These are phyloP conservation scores for Cercospora berteroae DNA, from an alignment of 2,329 filamentous ascomycete genomes.

Conservation along the genomic window DNA sequence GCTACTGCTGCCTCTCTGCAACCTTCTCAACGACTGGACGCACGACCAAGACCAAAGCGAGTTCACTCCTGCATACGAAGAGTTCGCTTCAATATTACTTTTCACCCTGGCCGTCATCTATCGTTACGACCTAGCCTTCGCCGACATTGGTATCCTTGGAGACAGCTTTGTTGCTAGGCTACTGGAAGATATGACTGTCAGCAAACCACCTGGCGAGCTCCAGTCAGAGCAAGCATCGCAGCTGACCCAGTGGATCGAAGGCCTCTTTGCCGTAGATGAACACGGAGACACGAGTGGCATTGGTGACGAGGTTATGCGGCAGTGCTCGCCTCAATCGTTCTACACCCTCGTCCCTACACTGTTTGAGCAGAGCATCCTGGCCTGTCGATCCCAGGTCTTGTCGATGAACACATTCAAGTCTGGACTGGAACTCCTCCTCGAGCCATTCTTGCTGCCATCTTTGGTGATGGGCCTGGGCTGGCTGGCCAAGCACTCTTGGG, in stretches of 20 bases:
- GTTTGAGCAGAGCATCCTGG: slow-evolving; percentile 72
- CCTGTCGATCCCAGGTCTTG: slow-evolving; percentile 63
- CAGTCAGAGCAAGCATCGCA: slow-evolving; percentile 64
- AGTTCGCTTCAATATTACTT: slow-evolving; percentile 75
- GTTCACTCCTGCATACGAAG: slow-evolving; percentile 81
- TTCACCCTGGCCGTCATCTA: slow-evolving; percentile 72
- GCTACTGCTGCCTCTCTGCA: slow-evolving; percentile 72
- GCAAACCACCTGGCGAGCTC: slow-evolving; percentile 59
- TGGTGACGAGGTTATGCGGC: slow-evolving; percentile 76
- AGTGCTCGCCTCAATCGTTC: slow-evolving; percentile 78
- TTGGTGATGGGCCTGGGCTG: slow-evolving; percentile 71
- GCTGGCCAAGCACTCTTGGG: slow-evolving; percentile 68
- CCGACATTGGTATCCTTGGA: slow-evolving; percentile 63
- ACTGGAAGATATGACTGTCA: slow-evolving; percentile 59
- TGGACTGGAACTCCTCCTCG: slow-evolving; percentile 76
- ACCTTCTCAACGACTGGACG: slow-evolving; percentile 72
- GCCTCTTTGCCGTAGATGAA: slow-evolving; percentile 69
- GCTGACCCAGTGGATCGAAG: slow-evolving; percentile 71
- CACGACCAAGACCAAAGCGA: slow-evolving; percentile 81
- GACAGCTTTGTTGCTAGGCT: slow-evolving; percentile 70
- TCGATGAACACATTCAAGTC: slow-evolving; percentile 69
- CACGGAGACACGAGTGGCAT: slow-evolving; percentile 59
- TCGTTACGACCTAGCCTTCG: slow-evolving; percentile 64
- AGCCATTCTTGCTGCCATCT: slow-evolving; percentile 76
- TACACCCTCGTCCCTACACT: slow-evolving; percentile 74